Evolutionary conservation across 2,329 filamentous ascomycete genomes (phyloP).

Genomic region (Septoria linicola): DNA sequence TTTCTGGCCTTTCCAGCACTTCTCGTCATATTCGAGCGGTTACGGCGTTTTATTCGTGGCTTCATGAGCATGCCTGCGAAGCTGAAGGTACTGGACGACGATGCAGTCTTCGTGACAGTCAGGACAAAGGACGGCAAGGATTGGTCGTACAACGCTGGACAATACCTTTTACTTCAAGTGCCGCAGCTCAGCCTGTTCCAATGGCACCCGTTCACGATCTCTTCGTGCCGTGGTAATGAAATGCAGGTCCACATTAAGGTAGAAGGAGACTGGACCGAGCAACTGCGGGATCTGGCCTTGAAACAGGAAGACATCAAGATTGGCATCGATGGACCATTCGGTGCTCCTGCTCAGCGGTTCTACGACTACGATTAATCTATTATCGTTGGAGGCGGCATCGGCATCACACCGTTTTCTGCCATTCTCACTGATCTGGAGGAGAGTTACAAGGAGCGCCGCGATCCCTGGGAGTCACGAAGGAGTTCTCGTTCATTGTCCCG

Average conservation of each 20-base stretch:
- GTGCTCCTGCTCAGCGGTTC: constrained; percentile 59
- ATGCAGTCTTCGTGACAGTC: constrained; percentile 54
- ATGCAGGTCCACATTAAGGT: constrained; percentile 60
- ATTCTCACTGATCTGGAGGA: constrained; percentile 57
- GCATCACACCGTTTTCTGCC: constrained; percentile 58
- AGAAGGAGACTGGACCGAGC: constrained; percentile 57
- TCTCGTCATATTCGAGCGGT: constrained; percentile 52
- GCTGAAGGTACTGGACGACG: constrained; percentile 52
- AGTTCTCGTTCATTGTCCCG: constrained; percentile 6
- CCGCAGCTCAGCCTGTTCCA: constrained; percentile 55
- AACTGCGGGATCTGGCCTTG: constrained; percentile 47
- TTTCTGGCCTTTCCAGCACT: constrained; percentile 56
- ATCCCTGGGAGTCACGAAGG: constrained; percentile 26
- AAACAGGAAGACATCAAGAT: constrained; percentile 46
- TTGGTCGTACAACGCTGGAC: constrained; percentile 57
- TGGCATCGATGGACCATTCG: constrained; percentile 58
- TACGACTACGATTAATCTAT: constrained; percentile 59
- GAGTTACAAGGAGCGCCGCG: constrained; percentile 24
- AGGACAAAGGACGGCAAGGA: constrained; percentile 50
- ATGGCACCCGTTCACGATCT: constrained; percentile 62
- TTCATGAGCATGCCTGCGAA: constrained; percentile 52
- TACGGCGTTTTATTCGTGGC: constrained; percentile 47
- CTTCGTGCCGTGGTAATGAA: constrained; percentile 53
- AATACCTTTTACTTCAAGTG: constrained; percentile 59
- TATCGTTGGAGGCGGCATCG: constrained; percentile 58